Evolutionary conservation across 106 monocot genomes (phyloP).

Genomic region (Dendrobium huoshanense): DNA sequence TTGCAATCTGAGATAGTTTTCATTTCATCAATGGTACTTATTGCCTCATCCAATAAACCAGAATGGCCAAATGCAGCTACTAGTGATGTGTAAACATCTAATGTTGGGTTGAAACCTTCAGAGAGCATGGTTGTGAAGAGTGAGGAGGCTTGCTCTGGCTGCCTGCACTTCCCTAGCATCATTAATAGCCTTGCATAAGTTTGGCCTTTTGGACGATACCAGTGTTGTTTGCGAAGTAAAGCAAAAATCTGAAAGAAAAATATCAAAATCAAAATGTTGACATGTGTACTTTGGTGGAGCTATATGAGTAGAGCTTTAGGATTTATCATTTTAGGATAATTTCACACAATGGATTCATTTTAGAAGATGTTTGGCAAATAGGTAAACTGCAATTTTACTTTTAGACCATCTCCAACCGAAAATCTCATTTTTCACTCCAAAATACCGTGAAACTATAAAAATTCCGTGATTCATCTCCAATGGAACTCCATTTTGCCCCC

Average conservation of each 20-base stretch:
- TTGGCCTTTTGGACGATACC: constrained; percentile 78
- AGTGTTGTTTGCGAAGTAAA: constrained; percentile 69
- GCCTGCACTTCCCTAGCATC: constrained; percentile 73
- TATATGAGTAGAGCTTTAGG: too few species aligned
- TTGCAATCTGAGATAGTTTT: constrained; percentile 66
- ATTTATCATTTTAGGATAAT: too few species aligned
- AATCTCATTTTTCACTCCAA: too few species aligned
- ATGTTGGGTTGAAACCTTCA: constrained; percentile 71
- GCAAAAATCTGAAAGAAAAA: constrained; percentile 55
- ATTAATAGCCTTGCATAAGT: constrained; percentile 72
- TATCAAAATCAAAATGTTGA: background rate
- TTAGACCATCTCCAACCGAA: too few species aligned
- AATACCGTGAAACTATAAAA: too few species aligned
- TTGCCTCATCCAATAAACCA: constrained; percentile 59
- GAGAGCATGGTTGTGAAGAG: constrained; percentile 75
- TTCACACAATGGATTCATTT: too few species aligned
- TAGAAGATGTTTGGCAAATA: too few species aligned
- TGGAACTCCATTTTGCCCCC: too few species aligned
- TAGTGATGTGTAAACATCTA: constrained; percentile 91
- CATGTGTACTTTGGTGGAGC: too few species aligned
- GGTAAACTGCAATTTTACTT: too few species aligned
- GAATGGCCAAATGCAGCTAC: constrained; percentile 62
- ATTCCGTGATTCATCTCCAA: too few species aligned
- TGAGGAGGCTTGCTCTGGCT: constrained; percentile 48
- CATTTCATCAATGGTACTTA: constrained; percentile 69